A percentile compares a stretch with the other conserved stretches of the same genome.
These are phyloP conservation scores for Ilyonectria sp. DNA, from an alignment of 2,329 filamentous ascomycete genomes.

Conservation along the genomic window DNA sequence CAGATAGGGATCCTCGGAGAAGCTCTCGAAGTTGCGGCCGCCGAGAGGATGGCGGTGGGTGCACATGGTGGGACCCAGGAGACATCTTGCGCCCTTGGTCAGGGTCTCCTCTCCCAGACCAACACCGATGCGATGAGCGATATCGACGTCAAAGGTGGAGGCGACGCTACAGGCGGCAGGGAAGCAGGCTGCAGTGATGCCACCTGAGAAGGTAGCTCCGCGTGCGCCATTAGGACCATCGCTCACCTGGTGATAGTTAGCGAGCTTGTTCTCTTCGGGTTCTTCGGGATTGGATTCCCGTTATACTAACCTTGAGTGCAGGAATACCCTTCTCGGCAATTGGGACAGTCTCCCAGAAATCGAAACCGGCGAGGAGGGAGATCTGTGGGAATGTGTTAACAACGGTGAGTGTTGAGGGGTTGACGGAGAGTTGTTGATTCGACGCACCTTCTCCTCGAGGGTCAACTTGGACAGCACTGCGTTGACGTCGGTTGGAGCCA, in stretches of 20 bases:
- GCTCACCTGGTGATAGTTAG: background rate
- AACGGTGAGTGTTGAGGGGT: background rate
- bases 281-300: background rate
- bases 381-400: background rate
- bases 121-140: slow-evolving; percentile 68
- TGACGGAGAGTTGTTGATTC: background rate
- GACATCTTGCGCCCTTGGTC: slow-evolving; percentile 77
- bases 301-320: background rate
- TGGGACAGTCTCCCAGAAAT: background rate
- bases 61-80: slow-evolving; percentile 56
- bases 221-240: slow-evolving; percentile 24
- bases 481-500: slow-evolving; percentile 3
- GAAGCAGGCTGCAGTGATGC: slow-evolving; percentile 16
- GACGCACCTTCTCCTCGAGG: background rate
- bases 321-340: background rate
- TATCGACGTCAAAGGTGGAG: slow-evolving; percentile 72
- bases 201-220: background rate
- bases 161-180: slow-evolving; percentile 58
- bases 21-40: slow-evolving; percentile 57
- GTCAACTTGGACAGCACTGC: background rate
- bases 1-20: slow-evolving; percentile 49
- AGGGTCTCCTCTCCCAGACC: slow-evolving; percentile 66
- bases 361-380: background rate
- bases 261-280: background rate
- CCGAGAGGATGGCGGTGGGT: slow-evolving; percentile 57